Conservation (phyloP, 306 rosid species). For the Quercus bicolor region DNA sequence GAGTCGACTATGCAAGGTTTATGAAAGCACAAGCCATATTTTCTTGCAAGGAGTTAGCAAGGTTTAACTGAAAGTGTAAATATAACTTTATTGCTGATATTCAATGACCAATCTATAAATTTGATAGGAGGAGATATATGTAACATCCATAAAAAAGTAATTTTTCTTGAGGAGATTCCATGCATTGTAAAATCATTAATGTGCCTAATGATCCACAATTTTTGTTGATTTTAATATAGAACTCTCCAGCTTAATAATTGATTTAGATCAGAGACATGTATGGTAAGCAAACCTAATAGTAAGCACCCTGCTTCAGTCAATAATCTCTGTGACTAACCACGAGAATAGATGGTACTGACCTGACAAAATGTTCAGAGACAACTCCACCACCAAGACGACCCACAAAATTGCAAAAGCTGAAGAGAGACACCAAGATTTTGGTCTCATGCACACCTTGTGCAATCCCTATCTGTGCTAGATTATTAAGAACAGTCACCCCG, state of each 20-base stretch:
- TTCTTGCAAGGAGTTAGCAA: neutral
- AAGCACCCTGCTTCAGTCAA: neutral
- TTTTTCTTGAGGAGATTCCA: neutral
- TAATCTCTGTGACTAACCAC: constrained; percentile 11
- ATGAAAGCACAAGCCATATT: neutral
- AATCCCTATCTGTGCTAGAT: constrained; percentile 74
- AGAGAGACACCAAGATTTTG: constrained; percentile 60
- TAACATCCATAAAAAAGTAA: neutral
- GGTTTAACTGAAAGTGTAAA: neutral
- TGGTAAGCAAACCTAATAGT: neutral
- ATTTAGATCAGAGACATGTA: neutral
- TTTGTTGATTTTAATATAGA: neutral
- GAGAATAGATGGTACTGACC: constrained; percentile 40
- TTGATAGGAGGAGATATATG: neutral
- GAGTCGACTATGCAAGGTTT: neutral
- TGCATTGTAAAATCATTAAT: neutral
- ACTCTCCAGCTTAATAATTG: neutral
- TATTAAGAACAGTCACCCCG: constrained; percentile 75
- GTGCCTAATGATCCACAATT: neutral
- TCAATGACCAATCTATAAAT: neutral
- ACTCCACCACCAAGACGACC: constrained; percentile 90
- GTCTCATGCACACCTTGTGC: constrained; percentile 72
- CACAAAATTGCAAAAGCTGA: constrained; percentile 71
- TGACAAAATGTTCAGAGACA: constrained; percentile 77
- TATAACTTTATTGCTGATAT: neutral